phyloP scores from a whole-genome alignment of 495 filamentous ascomycete species.

The Daldinia decipiens region DNA sequence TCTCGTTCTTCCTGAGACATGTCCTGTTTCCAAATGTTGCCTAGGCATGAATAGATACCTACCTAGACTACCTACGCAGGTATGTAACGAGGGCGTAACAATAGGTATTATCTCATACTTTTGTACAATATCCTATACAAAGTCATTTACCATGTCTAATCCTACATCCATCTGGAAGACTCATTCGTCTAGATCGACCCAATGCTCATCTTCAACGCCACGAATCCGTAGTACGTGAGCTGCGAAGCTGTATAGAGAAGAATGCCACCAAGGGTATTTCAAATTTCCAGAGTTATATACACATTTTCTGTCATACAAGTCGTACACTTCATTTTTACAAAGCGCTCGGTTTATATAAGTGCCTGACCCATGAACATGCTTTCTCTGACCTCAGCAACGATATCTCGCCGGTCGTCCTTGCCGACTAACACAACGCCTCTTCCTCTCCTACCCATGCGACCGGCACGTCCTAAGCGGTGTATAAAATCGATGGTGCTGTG shows the following conservation, averaged over 20 bases:
- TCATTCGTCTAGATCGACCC: no score
- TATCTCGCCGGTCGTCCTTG: conserved; percentile 86
- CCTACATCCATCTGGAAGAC: no score
- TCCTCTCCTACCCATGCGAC: conserved; percentile 91
- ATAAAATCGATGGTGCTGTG: conserved; percentile 98
- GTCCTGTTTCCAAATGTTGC: no score
- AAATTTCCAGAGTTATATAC: neutral
- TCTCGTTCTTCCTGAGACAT: no score
- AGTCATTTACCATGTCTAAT: no score
- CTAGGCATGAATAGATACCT: no score
- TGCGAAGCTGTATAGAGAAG: neutral
- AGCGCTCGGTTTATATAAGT: conserved; percentile 66
- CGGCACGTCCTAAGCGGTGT: conserved; percentile 89
- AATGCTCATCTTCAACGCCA: neutral
- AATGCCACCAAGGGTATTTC: neutral
- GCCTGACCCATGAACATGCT: conserved; percentile 93
- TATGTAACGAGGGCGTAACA: no score
- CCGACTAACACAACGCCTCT: conserved; percentile 90
- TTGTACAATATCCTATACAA: no score
- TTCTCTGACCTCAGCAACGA: conserved; percentile 91
- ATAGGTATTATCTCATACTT: no score
- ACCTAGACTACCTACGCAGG: no score
- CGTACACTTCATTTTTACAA: conserved; percentile 8
- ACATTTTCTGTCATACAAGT: conserved; percentile 2
- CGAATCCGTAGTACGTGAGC: neutral